A percentile compares a stretch with the other conserved stretches of the same genome.
phyloP scores from a whole-genome alignment of 164 flowering plant genomes.

The Sedum album region DNA sequence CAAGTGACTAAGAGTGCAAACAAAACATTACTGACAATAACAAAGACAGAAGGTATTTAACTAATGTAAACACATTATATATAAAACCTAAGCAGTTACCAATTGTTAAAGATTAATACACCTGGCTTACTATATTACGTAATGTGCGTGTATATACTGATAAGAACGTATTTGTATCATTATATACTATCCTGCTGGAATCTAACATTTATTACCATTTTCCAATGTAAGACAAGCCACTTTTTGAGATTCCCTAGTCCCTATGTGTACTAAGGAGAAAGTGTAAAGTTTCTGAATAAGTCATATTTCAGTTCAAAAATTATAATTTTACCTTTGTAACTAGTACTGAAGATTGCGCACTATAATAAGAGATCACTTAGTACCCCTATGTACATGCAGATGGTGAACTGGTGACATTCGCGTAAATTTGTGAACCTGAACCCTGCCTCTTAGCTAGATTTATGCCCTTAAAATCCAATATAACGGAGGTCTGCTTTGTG shows the following conservation, averaged over 20 bases:
- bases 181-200: neutral
- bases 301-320: neutral
- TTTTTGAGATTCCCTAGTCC: neutral
- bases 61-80: no score
- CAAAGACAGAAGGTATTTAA: no score
- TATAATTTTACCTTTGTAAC: no score
- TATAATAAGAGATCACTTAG: neutral
- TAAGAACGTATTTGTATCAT: neutral
- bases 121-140: neutral
- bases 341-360: no score
- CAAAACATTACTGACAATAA: no score
- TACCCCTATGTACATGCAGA: neutral
- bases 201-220: neutral
- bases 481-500: neutral
- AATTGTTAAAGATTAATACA: neutral
- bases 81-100: no score
- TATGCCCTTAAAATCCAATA: neutral
- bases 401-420: neutral
- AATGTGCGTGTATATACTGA: neutral
- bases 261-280: neutral
- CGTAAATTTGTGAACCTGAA: neutral
- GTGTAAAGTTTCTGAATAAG: neutral
- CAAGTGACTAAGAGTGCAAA: neutral
- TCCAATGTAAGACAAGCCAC: neutral
- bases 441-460: neutral